Evolutionary conservation across 305 asterid species (phyloP).

Genomic region (Fraxinus latifolia): DNA sequence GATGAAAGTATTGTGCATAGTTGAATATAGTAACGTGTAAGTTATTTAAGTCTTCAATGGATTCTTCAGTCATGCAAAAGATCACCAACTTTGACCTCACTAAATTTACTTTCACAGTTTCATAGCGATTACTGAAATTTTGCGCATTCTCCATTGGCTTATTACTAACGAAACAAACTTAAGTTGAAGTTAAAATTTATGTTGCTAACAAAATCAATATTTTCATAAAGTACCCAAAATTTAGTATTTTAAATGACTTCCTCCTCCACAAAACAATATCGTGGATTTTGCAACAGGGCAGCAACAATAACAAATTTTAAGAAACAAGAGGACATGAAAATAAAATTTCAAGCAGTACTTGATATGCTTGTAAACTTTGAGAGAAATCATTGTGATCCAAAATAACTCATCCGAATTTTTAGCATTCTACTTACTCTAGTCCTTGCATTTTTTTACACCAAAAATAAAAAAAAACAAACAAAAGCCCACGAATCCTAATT

Average conservation of each 20-base stretch:
- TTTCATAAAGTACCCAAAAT: background rate
- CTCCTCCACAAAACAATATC: background rate
- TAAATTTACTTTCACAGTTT: background rate
- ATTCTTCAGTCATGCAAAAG: background rate
- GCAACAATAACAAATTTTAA: background rate
- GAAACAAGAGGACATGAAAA: background rate
- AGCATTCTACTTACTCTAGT: background rate
- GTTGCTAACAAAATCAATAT: background rate
- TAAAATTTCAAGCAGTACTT: background rate
- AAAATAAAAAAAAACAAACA: background rate
- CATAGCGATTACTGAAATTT: background rate
- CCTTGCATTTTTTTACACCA: background rate
- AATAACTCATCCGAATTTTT: background rate
- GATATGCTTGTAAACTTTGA: background rate
- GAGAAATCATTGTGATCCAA: background rate
- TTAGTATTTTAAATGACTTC: background rate
- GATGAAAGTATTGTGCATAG: background rate
- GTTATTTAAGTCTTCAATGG: background rate
- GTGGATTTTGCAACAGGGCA: background rate
- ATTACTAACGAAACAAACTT: background rate
- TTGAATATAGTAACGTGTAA: background rate
- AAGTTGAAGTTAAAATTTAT: background rate
- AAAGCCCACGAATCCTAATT: background rate
- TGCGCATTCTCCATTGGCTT: background rate
- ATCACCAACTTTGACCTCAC: background rate